Evolutionary conservation across 345 rosid species (phyloP), one percentile per base, ranked within the genome.

Genomic region (Ceriops decandra): DNA sequence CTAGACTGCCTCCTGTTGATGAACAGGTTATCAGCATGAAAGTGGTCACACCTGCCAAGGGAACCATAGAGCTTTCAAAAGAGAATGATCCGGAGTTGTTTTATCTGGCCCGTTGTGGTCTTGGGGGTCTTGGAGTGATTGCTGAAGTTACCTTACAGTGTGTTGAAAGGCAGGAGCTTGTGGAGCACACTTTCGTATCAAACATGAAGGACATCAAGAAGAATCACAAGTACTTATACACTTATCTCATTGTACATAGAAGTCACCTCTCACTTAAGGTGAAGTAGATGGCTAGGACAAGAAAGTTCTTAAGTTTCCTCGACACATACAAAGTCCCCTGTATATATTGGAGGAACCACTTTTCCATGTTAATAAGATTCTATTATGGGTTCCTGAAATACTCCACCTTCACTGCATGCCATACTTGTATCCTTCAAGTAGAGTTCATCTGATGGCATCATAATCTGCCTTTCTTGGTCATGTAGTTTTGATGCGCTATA

Each of bases 81-180:
- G 99, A 90, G 38, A 86, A 88, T 75, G 92, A 95, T 79, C 96
- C 96, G 0, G 93, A 95, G 77, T 83, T 95, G 52, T 95, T 95
- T 84, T 86, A 86, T 80, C 77, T 95, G 52, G 99, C 92, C 69
- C 88, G 99, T 4, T 86, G 95, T 74, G 98, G 99, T 70, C 90
- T 95, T 72, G 99, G 98, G 52, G 98, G 87, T 42, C 96, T 95
- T 64, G 97, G 96, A 73, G 98, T 95, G 77, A 96, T 95, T 76
- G 87, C 99, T 69, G 99, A 95, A 85, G 97, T 95, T 65, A 90
- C 90, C 58, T 85, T 95, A 56, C 98, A 91, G 35, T 90, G 98
- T 77, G 98, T 95, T 59, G 97, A 90, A 66, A 88, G 98, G 76
- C 88, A 90, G 57, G 88, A 91, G 82, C 99, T 91, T 56, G 93